phyloP scores from a whole-genome alignment of 2,329 filamentous ascomycete genomes.

The Fusarium sterilihyphosum region DNA sequence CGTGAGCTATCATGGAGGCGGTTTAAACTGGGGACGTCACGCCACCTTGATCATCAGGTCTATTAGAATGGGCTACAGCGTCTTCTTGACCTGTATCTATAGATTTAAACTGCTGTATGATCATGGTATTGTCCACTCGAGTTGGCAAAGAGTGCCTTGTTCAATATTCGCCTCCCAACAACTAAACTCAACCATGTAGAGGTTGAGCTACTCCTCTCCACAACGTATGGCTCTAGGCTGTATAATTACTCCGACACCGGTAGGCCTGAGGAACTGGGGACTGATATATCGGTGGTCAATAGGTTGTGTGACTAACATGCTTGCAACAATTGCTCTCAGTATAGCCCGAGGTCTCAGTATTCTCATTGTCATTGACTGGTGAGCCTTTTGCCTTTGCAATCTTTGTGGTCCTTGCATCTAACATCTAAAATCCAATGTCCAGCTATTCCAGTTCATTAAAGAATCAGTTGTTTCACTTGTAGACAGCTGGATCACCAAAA shows the following conservation, averaged over 20 bases:
- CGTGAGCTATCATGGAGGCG: constrained; percentile 13
- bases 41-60: background rate
- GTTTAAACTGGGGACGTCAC: constrained; percentile 1
- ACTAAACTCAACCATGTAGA: background rate
- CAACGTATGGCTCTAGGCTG: too few species aligned
- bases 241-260: background rate
- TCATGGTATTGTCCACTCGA: background rate
- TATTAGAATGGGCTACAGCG: background rate
- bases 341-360: background rate
- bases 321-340: background rate
- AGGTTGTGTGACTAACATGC: background rate
- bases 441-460: fast-evolving
- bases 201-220: background rate
- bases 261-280: background rate
- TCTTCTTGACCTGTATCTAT: background rate
- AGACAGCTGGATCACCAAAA: background rate
- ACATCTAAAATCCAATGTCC: background rate
- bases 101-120: background rate
- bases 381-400: background rate
- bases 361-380: background rate
- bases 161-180: background rate
- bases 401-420: background rate
- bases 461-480: background rate
- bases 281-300: fast-evolving
- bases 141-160: background rate